These are phyloP conservation scores for Fraxinus dipetala DNA, from an alignment of 305 asterid genomes.

Conservation along the genomic window DNA sequence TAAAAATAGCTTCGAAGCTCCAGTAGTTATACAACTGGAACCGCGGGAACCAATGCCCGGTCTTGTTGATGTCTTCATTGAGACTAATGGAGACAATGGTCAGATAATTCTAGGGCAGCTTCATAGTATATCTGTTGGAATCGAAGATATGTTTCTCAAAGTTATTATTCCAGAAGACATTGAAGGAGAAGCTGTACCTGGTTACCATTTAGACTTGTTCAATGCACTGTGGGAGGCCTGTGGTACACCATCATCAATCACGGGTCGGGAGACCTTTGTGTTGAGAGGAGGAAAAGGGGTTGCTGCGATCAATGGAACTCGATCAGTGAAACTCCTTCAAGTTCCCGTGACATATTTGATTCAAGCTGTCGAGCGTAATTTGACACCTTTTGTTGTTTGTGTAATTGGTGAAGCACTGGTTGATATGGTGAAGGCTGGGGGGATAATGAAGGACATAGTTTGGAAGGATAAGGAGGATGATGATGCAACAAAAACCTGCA, in stretches of 20 bases:
- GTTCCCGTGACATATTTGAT: slow-evolving; percentile 52
- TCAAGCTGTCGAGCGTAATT: slow-evolving; percentile 58
- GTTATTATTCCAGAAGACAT: slow-evolving; percentile 67
- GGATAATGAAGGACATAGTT: slow-evolving; percentile 47
- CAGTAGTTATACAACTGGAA: slow-evolving; percentile 72
- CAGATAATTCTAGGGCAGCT: slow-evolving; percentile 73
- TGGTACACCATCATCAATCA: slow-evolving; percentile 65
- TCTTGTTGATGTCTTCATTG: slow-evolving; percentile 61
- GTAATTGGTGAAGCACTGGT: slow-evolving; percentile 70
- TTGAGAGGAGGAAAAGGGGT: slow-evolving; percentile 86
- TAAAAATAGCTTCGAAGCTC: slow-evolving; percentile 47
- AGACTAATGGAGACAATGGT: slow-evolving; percentile 74
- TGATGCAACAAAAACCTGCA: background rate
- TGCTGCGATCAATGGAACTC: slow-evolving; percentile 77
- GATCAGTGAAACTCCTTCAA: slow-evolving; percentile 76
- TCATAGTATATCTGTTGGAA: slow-evolving; percentile 70
- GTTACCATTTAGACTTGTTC: slow-evolving; percentile 55
- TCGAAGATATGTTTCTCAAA: slow-evolving; percentile 92
- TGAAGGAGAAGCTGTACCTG: slow-evolving; percentile 40
- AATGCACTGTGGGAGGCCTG: slow-evolving; percentile 94
- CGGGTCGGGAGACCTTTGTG: slow-evolving; percentile 71
- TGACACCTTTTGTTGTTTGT: slow-evolving; percentile 72
- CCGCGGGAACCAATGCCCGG: slow-evolving; percentile 92
- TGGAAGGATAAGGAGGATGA: slow-evolving; percentile 45
- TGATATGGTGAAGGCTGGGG: slow-evolving; percentile 58